Base-by-base conservation (phyloP, 495 filamentous ascomycete species). In the Tuber borchii region DNA sequence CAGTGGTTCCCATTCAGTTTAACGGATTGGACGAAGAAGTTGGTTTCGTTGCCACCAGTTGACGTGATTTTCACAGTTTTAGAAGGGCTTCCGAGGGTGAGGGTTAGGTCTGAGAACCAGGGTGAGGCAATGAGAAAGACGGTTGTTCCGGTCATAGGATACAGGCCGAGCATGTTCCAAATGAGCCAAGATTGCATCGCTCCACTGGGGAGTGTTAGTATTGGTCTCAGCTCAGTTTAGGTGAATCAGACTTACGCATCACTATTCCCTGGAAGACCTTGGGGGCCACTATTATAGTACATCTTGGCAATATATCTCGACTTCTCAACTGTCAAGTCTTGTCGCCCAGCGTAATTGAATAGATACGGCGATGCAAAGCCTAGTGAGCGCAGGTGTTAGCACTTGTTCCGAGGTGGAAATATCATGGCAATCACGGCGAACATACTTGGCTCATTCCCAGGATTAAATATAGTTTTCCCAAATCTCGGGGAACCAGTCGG, bases 161-260 rank as follows among this genome's bases (percentile, higher is more conserved):
- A 92, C 22, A 92, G 86, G 0, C 90, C 90, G n/a, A 92, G 85
- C 85, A 91, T 90, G 73, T 89, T 89, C 90, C 89, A 92, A 37
- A 92, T 79, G 20, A 91, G 84, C 88, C 89, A 92, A 20, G 86
- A 87, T 81, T 92, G 89, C 89, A 92, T 91, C 14, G 91, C 90
- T 26, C 90, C 90, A 61, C 51, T 61, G 51, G 51, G 51, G 2
- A 61, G 26, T 31, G 12, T 61, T 31, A 61, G n/a, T 8, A 31
- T 61, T 2, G n/a, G 26, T 31, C 10, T 26, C 51, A 31, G 20
- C 12, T 16, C n/a, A 22, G 51, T 3, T 61, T 31, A 8, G 12
- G 12, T 16, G n/a, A n/a, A 61, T 31, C 4, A n/a, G 9, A 61
- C 51, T 16, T 31, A 61, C 1, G 90, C 90, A 77, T 92, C 90